Base-by-base conservation (phyloP, 202 grass and related monocot species). In the Thinopyrum obtusiflorum region DNA sequence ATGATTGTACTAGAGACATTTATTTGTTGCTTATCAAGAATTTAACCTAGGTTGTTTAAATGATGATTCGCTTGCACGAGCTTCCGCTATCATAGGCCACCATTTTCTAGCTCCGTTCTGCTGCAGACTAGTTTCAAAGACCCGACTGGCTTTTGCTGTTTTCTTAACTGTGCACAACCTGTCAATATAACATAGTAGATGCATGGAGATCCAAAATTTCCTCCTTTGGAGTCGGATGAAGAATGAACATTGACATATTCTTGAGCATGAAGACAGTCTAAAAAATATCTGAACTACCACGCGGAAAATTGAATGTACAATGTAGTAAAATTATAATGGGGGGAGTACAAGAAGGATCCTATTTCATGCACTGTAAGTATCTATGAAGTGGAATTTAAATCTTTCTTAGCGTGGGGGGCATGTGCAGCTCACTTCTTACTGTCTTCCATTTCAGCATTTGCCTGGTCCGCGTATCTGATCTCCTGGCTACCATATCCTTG, bases 121-220 rank as follows among this genome's bases (percentile, higher is more conserved):
- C 11, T 77, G 76, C 35, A 11, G 7, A 23, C 40, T 75, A 66
- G 20, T 15, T 18, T 83, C 21, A 53, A 64, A 42, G n/a, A 57
- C 3, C 29, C 4, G 69, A 40, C 18, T 79, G 60, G 28, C 18
- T 33, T 68, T 68, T 84, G 18, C 26, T 80, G 44, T 77, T 84
- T 63, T 65, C 39, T 73, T 20, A 73, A 44, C 79, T 63, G 4
- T 39, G 78, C 62, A 66, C 36, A 84, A 72, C 32, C 23, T 42
- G 40, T 39, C 42, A 37, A 73, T 33, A 11, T 71, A 71, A 26
- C 21, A 53, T 44, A 59, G 57, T 66, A 67, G 20, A 80, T 65
- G 27, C 66, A 80, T 73, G 42, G 20, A 51, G 15, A 39, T 36
- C 61, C 29, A 73, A 80, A 27, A 9, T 24, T 72, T 33, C 33